Conservation (phyloP, 805 yeast species). For the Pachysolen tannophilus region DNA sequence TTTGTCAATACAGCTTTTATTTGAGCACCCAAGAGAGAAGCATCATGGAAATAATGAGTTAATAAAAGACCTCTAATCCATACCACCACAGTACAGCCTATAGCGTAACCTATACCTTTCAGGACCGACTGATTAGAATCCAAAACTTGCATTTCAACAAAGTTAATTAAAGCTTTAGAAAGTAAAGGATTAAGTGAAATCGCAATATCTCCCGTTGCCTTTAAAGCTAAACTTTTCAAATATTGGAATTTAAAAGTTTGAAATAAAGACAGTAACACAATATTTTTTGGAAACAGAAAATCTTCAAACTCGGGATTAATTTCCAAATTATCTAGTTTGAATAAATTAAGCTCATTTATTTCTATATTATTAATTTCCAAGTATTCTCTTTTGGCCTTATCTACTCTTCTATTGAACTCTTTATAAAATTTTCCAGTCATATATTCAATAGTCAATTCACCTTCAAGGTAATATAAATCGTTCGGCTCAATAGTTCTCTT, state of each 20-base stretch:
- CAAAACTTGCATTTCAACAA: constrained; percentile 43
- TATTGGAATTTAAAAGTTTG: constrained; percentile 42
- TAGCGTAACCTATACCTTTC: constrained; percentile 68
- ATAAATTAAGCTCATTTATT: constrained; percentile 8
- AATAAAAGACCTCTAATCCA: constrained; percentile 37
- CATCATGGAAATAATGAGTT: constrained; percentile 55
- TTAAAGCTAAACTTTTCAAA: constrained; percentile 28
- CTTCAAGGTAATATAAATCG: constrained; percentile 46
- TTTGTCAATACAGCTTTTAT: constrained; percentile 63
- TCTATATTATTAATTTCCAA: constrained; percentile 20
- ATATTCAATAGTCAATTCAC: constrained; percentile 32
- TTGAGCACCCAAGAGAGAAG: constrained; percentile 61
- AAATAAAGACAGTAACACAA: constrained; percentile 31
- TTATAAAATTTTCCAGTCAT: constrained; percentile 28
- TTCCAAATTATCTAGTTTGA: constrained; percentile 13
- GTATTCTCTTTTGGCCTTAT: constrained; percentile 21
- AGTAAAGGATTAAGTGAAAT: constrained; percentile 57
- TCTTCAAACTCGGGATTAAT: constrained; percentile 17
- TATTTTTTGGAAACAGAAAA: constrained; percentile 15
- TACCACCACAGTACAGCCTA: constrained; percentile 61
- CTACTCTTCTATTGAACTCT: constrained; percentile 23
- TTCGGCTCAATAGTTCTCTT: constrained; percentile 60
- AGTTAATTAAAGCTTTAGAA: constrained; percentile 54
- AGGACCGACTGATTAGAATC: constrained; percentile 36
- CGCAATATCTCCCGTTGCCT: constrained; percentile 35